These are phyloP conservation scores for Yamadazyma akitaensis DNA, from an alignment of 805 yeast species.

Conservation along the genomic window DNA sequence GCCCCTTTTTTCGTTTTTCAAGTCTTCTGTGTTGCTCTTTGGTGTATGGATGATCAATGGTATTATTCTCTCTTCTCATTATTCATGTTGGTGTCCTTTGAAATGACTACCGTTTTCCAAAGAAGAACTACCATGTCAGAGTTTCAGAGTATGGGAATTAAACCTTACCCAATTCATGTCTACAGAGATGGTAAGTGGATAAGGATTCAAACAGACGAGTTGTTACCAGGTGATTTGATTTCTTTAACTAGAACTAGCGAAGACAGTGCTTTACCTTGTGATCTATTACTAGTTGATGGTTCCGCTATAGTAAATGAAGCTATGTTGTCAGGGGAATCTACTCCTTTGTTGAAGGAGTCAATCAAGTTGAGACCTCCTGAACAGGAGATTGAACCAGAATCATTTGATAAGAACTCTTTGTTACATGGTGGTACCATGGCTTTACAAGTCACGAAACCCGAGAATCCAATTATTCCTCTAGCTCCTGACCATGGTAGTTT, in stretches of 20 bases:
- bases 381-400: slow-evolving; percentile 69
- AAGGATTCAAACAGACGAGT: slow-evolving; percentile 63
- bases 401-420: slow-evolving; percentile 82
- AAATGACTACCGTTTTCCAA: slow-evolving; percentile 91
- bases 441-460: slow-evolving; percentile 80
- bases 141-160: slow-evolving; percentile 95
- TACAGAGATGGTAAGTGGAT: slow-evolving; percentile 71
- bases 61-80: slow-evolving; percentile 87
- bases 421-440: slow-evolving; percentile 96
- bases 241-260: slow-evolving; percentile 86
- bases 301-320: slow-evolving; percentile 97
- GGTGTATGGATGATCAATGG: slow-evolving; percentile 98
- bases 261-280: slow-evolving; percentile 93
- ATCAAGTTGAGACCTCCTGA: slow-evolving; percentile 74
- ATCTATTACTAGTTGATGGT: slow-evolving; percentile 80
- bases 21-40: slow-evolving; percentile 88
- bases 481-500: slow-evolving; percentile 93
- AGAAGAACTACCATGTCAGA: slow-evolving; percentile 92
- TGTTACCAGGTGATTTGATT: slow-evolving; percentile 89
- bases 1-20: slow-evolving; percentile 98
- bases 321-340: slow-evolving; percentile 97
- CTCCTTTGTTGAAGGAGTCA: slow-evolving; percentile 93
- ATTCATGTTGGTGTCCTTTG: slow-evolving; percentile 90
- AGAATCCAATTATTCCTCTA: slow-evolving; percentile 44
- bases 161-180: slow-evolving; percentile 78